Evolutionary conservation across 208 protist genomes (phyloP), one percentile per base, ranked within the genome.

Genomic region (Trypanosoma lewisi): DNA sequence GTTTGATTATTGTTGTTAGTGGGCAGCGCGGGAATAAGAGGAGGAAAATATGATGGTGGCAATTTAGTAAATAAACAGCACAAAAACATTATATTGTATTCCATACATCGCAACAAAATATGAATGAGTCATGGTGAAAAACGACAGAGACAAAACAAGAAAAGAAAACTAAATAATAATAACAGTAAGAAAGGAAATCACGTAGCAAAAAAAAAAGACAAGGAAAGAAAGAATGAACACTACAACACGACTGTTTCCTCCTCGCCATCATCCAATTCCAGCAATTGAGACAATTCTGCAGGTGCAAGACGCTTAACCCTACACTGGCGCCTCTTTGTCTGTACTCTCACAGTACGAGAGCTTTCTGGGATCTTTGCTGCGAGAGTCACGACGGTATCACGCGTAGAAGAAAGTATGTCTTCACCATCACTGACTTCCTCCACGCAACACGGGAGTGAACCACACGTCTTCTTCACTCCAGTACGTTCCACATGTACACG

Each of bases 241-340:
- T 62, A 30, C 33, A 21, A 28, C n/a, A 12, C 27, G 31, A 65
- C 44, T 0, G 17, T 25, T 28, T 62, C 41, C 37, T 53, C 47
- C n/a, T n/a, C n/a, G n/a, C n/a, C n/a, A 42, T 39, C 33, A 11
- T 12, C 28, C 8, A 54, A 17, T 30, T 44, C 30, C 21, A 55
- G 54, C 41, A 62, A 14, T 3, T 69, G 41, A 27, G 30, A 60
- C 63, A 6, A 55, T 27, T 69, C 63, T 61, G 63, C 36, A 42
- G 51, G 27, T 37, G 11, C 39, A 41, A 69, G 27, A n/a, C 33
- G 54, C 19, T 55, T 45, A 19, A 69, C 30, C 16, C 28, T 8
- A 51, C 51, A 69, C n/a, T 28, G 34, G 62, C 27, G 17, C 5
- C 14, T 21, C 14, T 4, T 14, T 34, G 17, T 6, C 3, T 11